These are phyloP conservation scores for Karstenula rhodostoma DNA, from an alignment of 2,329 filamentous ascomycete species.

Conservation along the genomic window DNA sequence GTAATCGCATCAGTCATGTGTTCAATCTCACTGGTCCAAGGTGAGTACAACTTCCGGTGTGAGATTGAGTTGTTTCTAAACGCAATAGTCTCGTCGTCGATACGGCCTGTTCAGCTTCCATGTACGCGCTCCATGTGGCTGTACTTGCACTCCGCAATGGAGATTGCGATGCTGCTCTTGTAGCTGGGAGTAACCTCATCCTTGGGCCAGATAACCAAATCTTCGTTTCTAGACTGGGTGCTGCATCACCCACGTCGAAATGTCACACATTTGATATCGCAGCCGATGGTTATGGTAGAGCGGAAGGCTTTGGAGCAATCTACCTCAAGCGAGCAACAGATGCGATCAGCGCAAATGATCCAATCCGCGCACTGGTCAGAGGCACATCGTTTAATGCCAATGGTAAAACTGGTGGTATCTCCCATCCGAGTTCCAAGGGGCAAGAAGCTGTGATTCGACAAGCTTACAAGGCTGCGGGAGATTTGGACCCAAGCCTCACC, in stretches of 20 bases:
- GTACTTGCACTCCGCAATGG: slow-evolving; percentile 18
- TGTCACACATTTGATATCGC: slow-evolving; percentile 20
- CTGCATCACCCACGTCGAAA: neutral
- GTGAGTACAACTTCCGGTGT: slow-evolving; percentile 34
- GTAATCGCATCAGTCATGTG: slow-evolving; percentile 47
- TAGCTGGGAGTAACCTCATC: slow-evolving; percentile 28
- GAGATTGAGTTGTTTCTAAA: too few species aligned
- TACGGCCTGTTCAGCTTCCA: slow-evolving; percentile 46
- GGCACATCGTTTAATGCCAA: slow-evolving; percentile 53
- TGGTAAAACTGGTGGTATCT: slow-evolving; percentile 61
- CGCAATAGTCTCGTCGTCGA: too few species aligned
- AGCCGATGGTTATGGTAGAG: slow-evolving; percentile 29
- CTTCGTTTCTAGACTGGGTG: too few species aligned
- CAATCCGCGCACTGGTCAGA: slow-evolving; percentile 52
- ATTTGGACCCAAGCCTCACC: slow-evolving; percentile 17
- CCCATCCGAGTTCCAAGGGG: slow-evolving; percentile 22
- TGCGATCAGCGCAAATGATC: slow-evolving; percentile 64
- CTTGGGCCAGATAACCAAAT: slow-evolving; percentile 20
- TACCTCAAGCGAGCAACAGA: slow-evolving; percentile 64
- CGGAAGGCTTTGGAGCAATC: slow-evolving; percentile 53
- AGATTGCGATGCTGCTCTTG: slow-evolving; percentile 21
- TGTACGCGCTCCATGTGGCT: slow-evolving; percentile 37
- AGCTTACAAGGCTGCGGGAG: slow-evolving; percentile 27
- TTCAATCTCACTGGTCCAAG: slow-evolving; percentile 44
- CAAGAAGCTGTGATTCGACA: slow-evolving; percentile 32